phyloP scores from a whole-genome alignment of 345 rosid genomes.

The Murraya paniculata region DNA sequence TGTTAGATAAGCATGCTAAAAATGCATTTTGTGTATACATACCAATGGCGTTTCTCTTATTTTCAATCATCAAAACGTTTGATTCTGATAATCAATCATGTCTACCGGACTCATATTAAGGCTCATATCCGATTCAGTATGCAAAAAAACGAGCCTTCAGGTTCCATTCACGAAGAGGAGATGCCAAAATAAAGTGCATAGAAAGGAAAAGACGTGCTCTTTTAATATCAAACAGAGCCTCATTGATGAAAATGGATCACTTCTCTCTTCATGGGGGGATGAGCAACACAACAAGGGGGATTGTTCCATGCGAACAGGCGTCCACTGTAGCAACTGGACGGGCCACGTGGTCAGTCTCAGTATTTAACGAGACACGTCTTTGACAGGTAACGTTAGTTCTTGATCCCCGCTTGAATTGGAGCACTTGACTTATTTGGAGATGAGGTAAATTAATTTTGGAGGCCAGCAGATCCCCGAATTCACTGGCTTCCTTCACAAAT shows the following conservation, averaged over 20 bases:
- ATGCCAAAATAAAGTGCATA: conserved; percentile 1
- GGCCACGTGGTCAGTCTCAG: conserved; percentile 12
- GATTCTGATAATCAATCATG: too few species aligned
- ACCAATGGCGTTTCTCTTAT: too few species aligned
- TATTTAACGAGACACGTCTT: background rate
- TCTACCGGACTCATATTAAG: background rate
- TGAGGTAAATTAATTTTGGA: conserved; percentile 35
- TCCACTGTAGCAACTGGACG: conserved; percentile 5
- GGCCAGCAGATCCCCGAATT: conserved; percentile 32
- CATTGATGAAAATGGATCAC: background rate
- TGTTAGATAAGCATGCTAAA: too few species aligned
- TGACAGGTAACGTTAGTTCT: conserved; percentile 36
- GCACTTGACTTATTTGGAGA: conserved; percentile 35
- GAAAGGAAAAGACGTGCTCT: conserved; percentile 24
- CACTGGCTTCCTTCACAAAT: conserved; percentile 20
- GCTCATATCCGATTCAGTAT: background rate
- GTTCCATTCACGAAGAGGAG: background rate
- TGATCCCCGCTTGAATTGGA: conserved; percentile 34
- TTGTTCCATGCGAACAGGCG: conserved; percentile 26
- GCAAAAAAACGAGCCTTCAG: background rate
- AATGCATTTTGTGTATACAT: too few species aligned
- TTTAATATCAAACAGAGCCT: conserved; percentile 18
- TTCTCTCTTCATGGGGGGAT: conserved; percentile 20
- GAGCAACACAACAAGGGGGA: conserved; percentile 13
- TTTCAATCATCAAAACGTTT: too few species aligned